Evolutionary conservation across 495 filamentous ascomycete genomes (phyloP).

Genomic region (Penicillium coprophilum): DNA sequence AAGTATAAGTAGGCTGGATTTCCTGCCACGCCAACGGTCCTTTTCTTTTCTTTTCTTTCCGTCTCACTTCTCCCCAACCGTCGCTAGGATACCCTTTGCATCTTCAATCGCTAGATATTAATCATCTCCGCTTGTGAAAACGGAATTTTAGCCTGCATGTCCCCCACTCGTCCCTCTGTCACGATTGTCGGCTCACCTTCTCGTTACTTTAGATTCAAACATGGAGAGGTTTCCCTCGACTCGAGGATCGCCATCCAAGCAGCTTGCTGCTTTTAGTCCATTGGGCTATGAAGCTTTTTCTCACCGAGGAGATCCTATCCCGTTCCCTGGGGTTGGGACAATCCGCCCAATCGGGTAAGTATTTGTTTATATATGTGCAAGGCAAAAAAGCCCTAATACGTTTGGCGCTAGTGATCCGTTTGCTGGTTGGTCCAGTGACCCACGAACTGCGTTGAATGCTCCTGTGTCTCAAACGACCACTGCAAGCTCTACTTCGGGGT

Average conservation of each 20-base stretch:
- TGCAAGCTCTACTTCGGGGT: neutral
- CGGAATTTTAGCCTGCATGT: neutral
- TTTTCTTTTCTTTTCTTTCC: no score
- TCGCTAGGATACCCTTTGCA: no score
- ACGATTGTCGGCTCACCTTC: neutral
- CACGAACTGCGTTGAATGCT: no score
- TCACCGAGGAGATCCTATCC: neutral
- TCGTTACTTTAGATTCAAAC: neutral
- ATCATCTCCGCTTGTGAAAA: no score
- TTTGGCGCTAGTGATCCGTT: neutral
- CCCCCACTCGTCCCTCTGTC: neutral
- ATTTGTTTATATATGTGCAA: neutral
- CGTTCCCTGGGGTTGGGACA: neutral
- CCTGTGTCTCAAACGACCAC: neutral
- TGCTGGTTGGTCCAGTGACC: neutral
- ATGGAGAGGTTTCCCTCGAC: neutral
- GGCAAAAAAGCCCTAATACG: neutral
- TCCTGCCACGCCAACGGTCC: no score
- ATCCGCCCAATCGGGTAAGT: neutral
- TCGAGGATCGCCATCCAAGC: neutral
- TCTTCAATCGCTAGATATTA: no score
- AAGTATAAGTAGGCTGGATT: no score
- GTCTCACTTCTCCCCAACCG: no score
- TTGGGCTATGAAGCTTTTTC: neutral
- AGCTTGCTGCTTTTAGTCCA: conserved; percentile 4